Percentiles rank a stretch among this genome's conserved stretches.
Evolutionary conservation across 1,139 yeast genomes (phyloP).

Genomic region (Citeromyces hawaiiensis): DNA sequence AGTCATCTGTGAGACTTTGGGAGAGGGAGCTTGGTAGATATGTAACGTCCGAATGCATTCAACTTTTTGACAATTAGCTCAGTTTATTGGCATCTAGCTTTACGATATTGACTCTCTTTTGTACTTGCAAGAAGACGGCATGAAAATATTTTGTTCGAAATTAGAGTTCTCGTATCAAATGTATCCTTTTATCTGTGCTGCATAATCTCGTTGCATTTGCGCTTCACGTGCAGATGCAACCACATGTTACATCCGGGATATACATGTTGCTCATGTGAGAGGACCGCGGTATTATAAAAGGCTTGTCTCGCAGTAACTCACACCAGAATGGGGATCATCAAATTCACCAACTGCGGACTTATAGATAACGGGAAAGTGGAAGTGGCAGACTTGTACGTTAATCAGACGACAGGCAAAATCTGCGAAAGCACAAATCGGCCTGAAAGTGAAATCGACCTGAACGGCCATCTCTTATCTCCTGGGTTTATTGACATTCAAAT

Average conservation of each 20-base stretch:
- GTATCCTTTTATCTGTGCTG: background rate
- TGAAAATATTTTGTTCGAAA: too few relatives aligned
- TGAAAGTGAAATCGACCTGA: slow-evolving; percentile 26
- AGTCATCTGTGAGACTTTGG: background rate
- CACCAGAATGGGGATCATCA: slow-evolving; percentile 6
- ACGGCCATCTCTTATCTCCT: slow-evolving; percentile 38
- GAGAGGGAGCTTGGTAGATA: background rate
- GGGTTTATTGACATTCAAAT: slow-evolving; percentile 52
- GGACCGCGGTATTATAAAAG: background rate
- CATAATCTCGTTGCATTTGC: background rate
- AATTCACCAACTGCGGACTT: slow-evolving; percentile 36
- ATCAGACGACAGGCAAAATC: slow-evolving; percentile 31
- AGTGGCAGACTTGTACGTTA: slow-evolving; percentile 31
- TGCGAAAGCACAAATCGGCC: slow-evolving; percentile 10
- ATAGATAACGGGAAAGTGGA: slow-evolving; percentile 35
- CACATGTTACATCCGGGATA: background rate
- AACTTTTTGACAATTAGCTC: too few relatives aligned
- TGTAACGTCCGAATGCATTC: too few relatives aligned
- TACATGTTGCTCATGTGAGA: background rate
- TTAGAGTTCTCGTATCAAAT: too few relatives aligned
- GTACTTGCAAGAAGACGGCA: too few relatives aligned
- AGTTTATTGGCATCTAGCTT: too few relatives aligned
- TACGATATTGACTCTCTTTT: too few relatives aligned
- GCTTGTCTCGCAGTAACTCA: background rate
- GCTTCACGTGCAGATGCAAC: background rate